phyloP scores from a whole-genome alignment of 192 early-diverging fungal genomes.

The Physocladia obscura region DNA sequence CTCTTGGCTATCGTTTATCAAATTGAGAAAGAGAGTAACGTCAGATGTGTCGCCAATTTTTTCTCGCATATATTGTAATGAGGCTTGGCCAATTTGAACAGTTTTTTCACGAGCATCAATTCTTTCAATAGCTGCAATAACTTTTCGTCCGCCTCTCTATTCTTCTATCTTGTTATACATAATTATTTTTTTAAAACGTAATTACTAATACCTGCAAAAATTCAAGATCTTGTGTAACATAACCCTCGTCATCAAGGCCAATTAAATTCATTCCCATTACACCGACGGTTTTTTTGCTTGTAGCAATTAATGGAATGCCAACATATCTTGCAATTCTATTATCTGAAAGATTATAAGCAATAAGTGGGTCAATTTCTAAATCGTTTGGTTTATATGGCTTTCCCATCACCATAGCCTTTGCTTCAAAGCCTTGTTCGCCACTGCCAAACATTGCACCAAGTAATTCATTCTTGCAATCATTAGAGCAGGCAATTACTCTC shows the following conservation, averaged over 20 bases:
- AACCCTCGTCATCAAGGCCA: slow-evolving; percentile 28
- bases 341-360: neutral
- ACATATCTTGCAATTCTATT: slow-evolving; percentile 24
- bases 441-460: slow-evolving; percentile 3
- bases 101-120: slow-evolving; percentile 31
- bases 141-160: slow-evolving; percentile 21
- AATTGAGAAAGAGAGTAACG: neutral
- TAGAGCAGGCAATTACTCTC: slow-evolving; percentile 23
- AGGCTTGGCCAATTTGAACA: slow-evolving; percentile 19
- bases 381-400: slow-evolving; percentile 1
- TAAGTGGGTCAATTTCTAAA: neutral
- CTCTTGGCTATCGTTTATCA: neutral
- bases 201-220: slow-evolving; percentile 33
- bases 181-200: neutral
- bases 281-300: slow-evolving; percentile 24
- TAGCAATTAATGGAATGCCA: slow-evolving; percentile 28
- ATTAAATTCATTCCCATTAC: slow-evolving; percentile 26
- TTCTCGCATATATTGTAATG: slow-evolving; percentile 23
- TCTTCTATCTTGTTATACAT: neutral
- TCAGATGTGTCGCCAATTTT: slow-evolving; percentile 27
- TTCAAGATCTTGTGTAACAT: slow-evolving; percentile 28
- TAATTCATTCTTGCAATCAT: neutral
- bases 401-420: slow-evolving; percentile 6
- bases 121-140: slow-evolving; percentile 18
- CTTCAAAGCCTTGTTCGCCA: slow-evolving; percentile 20